Evolutionary conservation across 805 yeast species (phyloP).

Genomic region (Nakazawaea wyomingensis): DNA sequence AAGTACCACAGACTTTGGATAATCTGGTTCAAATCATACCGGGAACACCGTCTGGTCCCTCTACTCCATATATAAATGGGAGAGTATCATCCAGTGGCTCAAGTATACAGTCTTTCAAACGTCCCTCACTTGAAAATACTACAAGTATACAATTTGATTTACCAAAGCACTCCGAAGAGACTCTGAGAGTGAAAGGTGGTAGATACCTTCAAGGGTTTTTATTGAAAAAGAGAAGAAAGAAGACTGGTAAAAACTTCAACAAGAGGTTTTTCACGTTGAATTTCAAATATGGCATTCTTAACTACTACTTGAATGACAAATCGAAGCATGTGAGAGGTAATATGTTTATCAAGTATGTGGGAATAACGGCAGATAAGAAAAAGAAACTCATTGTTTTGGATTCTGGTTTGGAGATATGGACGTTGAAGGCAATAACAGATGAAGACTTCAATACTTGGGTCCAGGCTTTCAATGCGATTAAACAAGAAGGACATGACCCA

Average conservation of each 20-base stretch:
- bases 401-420: conserved; percentile 95
- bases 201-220: conserved; percentile 74
- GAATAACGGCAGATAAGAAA: conserved; percentile 72
- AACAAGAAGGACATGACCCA: conserved; percentile 17
- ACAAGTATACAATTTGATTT: conserved; percentile 24
- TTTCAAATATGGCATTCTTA: conserved; percentile 73
- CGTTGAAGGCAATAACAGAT: conserved; percentile 59
- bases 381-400: conserved; percentile 73
- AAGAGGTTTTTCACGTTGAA: conserved; percentile 82
- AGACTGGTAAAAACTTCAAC: conserved; percentile 85
- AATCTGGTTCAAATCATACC: neutral
- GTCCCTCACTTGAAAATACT: conserved; percentile 2
- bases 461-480: conserved; percentile 61
- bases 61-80: neutral
- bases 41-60: neutral
- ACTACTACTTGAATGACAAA: conserved; percentile 69
- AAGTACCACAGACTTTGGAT: conserved; percentile 6
- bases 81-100: conserved; percentile 11
- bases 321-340: conserved; percentile 80
- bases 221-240: conserved; percentile 62
- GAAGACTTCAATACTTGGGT: conserved; percentile 80
- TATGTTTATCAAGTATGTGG: conserved; percentile 79
- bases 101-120: neutral
- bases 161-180: conserved; percentile 18
- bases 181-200: conserved; percentile 49